Conservation (phyloP, 1,284 basidiomycete genomes). For the Chalciporus sp. region DNA sequence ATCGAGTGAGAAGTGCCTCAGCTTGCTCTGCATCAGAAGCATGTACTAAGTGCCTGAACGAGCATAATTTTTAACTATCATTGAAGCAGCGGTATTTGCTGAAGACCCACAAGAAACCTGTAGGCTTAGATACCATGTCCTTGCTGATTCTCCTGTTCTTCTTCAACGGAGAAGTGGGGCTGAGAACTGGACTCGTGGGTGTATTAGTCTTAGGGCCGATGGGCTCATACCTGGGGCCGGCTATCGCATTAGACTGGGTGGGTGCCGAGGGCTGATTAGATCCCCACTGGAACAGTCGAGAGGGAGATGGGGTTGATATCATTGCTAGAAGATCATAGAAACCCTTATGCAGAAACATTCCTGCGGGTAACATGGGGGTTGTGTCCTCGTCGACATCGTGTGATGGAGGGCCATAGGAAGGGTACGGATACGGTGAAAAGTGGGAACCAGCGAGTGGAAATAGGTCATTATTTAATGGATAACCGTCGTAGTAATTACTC, state of each 20-base stretch:
- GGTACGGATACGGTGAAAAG: constrained; percentile 49
- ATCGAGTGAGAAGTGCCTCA: constrained; percentile 84
- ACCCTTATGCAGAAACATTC: constrained; percentile 78
- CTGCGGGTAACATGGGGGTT: constrained; percentile 54
- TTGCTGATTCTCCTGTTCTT: constrained; percentile 76
- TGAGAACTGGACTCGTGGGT: constrained; percentile 1
- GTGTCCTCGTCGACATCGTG: constrained; percentile 44
- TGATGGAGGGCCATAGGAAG: constrained; percentile 34
- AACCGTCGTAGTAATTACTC: constrained; percentile 20
- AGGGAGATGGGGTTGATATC: constrained; percentile 70
- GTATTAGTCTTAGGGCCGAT: constrained; percentile 34
- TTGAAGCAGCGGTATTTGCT: constrained; percentile 11
- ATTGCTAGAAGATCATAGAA: constrained; percentile 87
- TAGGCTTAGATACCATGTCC: constrained; percentile 84
- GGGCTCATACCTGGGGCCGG: constrained; percentile 67
- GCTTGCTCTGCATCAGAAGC: constrained; percentile 93
- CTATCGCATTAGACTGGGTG: constrained; percentile 34
- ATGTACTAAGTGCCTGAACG: constrained; percentile 84
- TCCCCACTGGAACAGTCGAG: constrained; percentile 59
- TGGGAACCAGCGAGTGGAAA: constrained; percentile 44
- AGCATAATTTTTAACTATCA: constrained; percentile 26
- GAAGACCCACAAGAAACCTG: constrained; percentile 76
- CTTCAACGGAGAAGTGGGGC: constrained; percentile 41
- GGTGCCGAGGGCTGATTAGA: constrained; percentile 7
- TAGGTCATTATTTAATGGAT: constrained; percentile 31